Conservation (phyloP, 2,329 filamentous ascomycete species). For the Chaetomium sp. region DNA sequence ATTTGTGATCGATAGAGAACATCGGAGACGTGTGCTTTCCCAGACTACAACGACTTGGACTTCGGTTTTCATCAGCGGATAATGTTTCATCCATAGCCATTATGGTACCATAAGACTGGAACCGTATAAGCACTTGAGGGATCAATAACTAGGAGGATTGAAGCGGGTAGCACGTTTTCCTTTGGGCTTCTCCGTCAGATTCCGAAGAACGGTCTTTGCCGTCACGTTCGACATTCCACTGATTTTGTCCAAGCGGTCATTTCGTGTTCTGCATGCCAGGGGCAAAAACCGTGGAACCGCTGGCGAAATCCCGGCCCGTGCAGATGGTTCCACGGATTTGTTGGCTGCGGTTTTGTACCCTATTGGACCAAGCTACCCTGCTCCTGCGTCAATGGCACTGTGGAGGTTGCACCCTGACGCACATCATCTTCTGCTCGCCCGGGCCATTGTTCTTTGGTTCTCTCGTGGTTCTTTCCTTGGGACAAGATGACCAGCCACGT, state of each 20-base stretch:
- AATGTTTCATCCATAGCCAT: too few species aligned
- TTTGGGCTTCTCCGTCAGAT: too few species aligned
- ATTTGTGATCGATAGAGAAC: too few species aligned
- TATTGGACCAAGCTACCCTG: constrained; percentile 4
- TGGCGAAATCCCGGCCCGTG: not conserved
- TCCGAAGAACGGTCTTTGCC: not conserved
- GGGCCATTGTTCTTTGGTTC: not conserved
- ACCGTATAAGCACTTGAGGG: too few species aligned
- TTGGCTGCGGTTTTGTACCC: not conserved
- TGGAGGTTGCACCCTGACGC: constrained; percentile 1
- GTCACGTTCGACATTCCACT: not conserved
- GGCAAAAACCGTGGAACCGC: not conserved
- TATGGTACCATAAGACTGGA: too few species aligned
- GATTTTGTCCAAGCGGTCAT: not conserved
- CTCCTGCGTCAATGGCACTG: not conserved
- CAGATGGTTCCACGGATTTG: not conserved
- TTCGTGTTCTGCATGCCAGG: not conserved
- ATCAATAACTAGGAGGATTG: not conserved
- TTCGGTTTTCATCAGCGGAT: too few species aligned
- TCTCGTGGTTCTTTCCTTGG: not conserved
- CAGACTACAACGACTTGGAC: too few species aligned
- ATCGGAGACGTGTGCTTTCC: too few species aligned
- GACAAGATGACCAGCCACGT: not conserved
- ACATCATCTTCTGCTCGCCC: not conserved
- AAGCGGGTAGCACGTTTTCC: not conserved